Evolutionary conservation across 2,329 filamentous ascomycete species (phyloP).

Genomic region (Nigrospora oryzae): DNA sequence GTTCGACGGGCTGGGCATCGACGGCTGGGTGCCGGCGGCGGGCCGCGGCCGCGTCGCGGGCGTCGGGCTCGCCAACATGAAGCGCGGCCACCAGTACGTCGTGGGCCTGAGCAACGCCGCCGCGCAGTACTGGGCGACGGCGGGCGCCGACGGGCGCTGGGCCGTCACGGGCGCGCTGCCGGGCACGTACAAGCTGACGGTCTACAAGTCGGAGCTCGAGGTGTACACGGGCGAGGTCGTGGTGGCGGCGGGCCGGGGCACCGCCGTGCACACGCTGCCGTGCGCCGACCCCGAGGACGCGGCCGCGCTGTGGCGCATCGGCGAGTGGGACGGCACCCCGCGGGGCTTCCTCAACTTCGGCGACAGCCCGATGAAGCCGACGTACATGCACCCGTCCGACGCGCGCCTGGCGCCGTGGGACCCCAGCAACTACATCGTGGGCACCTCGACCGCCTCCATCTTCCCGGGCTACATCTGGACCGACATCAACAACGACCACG

Average conservation of each 20-base stretch:
- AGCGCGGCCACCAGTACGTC: conserved; percentile 26
- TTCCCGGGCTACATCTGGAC: conserved; percentile 34
- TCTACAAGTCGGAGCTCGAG: conserved; percentile 24
- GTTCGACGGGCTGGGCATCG: conserved; percentile 20
- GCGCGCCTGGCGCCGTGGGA: conserved; percentile 20
- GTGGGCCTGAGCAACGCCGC: conserved; percentile 23
- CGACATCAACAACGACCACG: conserved; percentile 29
- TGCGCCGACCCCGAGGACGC: conserved; percentile 21
- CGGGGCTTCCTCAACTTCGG: conserved; percentile 25
- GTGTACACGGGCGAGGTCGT: conserved; percentile 17
- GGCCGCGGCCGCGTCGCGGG: conserved; percentile 19
- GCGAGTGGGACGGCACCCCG: conserved; percentile 26
- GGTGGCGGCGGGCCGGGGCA: conserved; percentile 17
- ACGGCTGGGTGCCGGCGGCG: conserved; percentile 20
- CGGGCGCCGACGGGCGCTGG: conserved; percentile 16
- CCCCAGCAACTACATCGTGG: conserved; percentile 23
- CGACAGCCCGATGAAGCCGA: conserved; percentile 28
- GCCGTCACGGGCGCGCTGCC: conserved; percentile 20
- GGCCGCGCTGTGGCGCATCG: conserved; percentile 24
- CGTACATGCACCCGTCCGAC: conserved; percentile 30
- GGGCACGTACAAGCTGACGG: conserved; percentile 21
- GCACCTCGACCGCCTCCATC: conserved; percentile 20
- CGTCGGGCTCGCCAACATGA: conserved; percentile 25
- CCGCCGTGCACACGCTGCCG: conserved; percentile 19
- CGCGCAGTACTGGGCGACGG: conserved; percentile 27